phyloP scores from a whole-genome alignment of 805 yeast genomes.

The Kodamaea kakaduensis region DNA sequence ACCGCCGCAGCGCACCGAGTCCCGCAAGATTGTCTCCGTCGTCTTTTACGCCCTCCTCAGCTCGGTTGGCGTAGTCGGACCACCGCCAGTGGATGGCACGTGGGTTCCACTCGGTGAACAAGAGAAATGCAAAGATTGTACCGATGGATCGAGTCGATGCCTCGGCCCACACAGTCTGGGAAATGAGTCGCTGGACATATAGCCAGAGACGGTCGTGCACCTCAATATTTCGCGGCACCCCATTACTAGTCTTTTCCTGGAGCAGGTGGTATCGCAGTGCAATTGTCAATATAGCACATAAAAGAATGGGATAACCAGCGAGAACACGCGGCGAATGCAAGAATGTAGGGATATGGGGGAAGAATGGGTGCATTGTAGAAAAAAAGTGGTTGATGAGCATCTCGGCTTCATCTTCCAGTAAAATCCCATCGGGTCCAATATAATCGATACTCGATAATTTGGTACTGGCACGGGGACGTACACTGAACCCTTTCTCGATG shows the following conservation, averaged over 20 bases:
- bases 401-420: slow-evolving; percentile 62
- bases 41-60: slow-evolving; percentile 34
- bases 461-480: slow-evolving; percentile 46
- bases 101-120: slow-evolving; percentile 95
- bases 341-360: slow-evolving; percentile 79
- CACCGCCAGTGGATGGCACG: slow-evolving; percentile 88
- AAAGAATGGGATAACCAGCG: slow-evolving; percentile 73
- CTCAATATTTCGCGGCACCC: slow-evolving; percentile 48
- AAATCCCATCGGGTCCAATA: slow-evolving; percentile 54
- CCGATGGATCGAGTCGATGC: slow-evolving; percentile 85
- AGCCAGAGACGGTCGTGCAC: slow-evolving; percentile 82
- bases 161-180: slow-evolving; percentile 92
- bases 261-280: slow-evolving; percentile 72
- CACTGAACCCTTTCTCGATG: slow-evolving; percentile 35
- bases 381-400: slow-evolving; percentile 59
- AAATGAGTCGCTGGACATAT: slow-evolving; percentile 72
- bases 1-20: slow-evolving; percentile 76
- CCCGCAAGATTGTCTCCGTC: slow-evolving; percentile 52
- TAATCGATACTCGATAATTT: slow-evolving; percentile 59
- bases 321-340: slow-evolving; percentile 62
- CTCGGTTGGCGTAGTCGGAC: slow-evolving; percentile 73
- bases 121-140: slow-evolving; percentile 75
- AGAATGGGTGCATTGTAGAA: slow-evolving; percentile 80
- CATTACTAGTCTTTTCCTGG: slow-evolving; percentile 27
- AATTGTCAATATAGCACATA: slow-evolving; percentile 78